A percentile compares a stretch with the other conserved stretches of the same genome.
Conservation (phyloP, 2,329 filamentous ascomycete genomes). For the Monilinia polystroma region DNA sequence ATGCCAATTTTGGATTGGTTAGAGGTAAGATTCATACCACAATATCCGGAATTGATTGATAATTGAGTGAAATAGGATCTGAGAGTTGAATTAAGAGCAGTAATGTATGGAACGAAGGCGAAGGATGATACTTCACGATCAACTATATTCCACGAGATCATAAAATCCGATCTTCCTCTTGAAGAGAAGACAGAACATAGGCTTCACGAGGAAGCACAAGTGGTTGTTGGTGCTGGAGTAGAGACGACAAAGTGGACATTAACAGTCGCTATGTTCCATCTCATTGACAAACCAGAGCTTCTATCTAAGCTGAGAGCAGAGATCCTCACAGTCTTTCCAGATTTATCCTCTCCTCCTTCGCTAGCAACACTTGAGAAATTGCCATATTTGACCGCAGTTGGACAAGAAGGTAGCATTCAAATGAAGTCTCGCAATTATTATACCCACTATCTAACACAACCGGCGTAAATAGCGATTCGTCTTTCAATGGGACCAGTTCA, state of each 20-base stretch:
- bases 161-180: slow-evolving; percentile 36
- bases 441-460: not conserved
- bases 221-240: slow-evolving; percentile 42
- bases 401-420: slow-evolving; percentile 38
- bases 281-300: slow-evolving; percentile 41
- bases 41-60: not conserved
- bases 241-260: slow-evolving; percentile 43
- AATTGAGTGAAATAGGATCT: slow-evolving; percentile 1
- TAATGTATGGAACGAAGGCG: slow-evolving; percentile 14
- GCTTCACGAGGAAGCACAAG: slow-evolving; percentile 39
- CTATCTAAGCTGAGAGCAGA: slow-evolving; percentile 41
- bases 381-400: slow-evolving; percentile 39
- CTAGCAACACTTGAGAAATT: slow-evolving; percentile 35
- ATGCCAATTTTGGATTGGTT: slow-evolving; percentile 12
- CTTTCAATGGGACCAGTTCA: slow-evolving; percentile 39
- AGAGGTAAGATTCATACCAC: not conserved
- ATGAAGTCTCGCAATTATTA: not conserved
- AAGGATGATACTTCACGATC: slow-evolving; percentile 22
- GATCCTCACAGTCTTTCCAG: slow-evolving; percentile 31
- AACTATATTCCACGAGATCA: slow-evolving; percentile 36
- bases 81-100: slow-evolving; percentile 7
- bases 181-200: slow-evolving; percentile 41
- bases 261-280: slow-evolving; percentile 41
- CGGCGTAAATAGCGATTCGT: slow-evolving; percentile 32
- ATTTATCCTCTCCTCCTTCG: slow-evolving; percentile 24